Evolutionary conservation across 768 basidiomycete genomes (phyloP).

Genomic region (Suillus clintonianus): DNA sequence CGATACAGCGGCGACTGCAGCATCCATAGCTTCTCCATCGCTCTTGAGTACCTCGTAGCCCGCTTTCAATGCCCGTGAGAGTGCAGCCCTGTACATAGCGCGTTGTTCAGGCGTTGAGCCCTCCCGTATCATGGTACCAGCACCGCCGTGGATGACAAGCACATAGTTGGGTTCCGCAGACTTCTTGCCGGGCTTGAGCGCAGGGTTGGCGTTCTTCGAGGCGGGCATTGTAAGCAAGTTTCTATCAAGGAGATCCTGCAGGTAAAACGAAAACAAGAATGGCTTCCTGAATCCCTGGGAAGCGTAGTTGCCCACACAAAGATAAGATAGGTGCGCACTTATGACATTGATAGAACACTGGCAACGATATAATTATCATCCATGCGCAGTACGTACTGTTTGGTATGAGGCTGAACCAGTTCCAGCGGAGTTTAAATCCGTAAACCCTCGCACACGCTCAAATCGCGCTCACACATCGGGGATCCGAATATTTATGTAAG

Average conservation of each 20-base stretch:
- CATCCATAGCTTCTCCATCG: conserved; percentile 84
- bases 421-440: too few species aligned
- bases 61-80: conserved; percentile 56
- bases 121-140: conserved; percentile 64
- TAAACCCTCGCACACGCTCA: too few species aligned
- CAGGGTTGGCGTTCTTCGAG: background rate
- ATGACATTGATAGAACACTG: background rate
- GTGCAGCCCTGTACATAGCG: conserved; percentile 54
- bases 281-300: background rate
- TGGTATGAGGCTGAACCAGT: too few species aligned
- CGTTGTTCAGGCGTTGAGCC: conserved; percentile 62
- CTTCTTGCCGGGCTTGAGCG: conserved; percentile 8
- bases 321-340: background rate
- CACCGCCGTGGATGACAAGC: conserved; percentile 81
- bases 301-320: background rate
- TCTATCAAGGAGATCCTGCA: background rate
- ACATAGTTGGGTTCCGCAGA: conserved; percentile 28
- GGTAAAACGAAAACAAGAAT: background rate
- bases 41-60: conserved; percentile 63
- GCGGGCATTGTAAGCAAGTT: background rate
- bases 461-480: too few species aligned
- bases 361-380: background rate
- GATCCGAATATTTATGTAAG: too few species aligned
- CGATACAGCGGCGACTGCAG: conserved; percentile 72
- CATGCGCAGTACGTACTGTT: too few species aligned